Evolutionary conservation across 768 basidiomycete species (phyloP).

Genomic region (Podaxis sp.): DNA sequence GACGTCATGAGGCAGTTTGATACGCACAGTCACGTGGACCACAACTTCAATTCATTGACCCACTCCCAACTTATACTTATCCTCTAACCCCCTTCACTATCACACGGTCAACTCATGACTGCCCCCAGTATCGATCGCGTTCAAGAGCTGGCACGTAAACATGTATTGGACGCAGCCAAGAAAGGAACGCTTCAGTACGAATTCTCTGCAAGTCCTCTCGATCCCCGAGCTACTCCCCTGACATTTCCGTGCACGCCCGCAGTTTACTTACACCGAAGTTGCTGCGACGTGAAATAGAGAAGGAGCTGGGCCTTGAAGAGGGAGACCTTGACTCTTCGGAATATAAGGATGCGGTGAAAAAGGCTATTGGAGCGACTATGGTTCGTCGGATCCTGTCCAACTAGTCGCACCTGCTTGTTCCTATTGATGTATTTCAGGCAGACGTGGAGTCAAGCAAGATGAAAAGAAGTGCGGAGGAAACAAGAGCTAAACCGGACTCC

Average conservation of each 20-base stretch:
- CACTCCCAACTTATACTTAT: background rate
- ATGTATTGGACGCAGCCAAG: constrained; percentile 19
- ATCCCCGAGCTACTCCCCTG: background rate
- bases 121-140: background rate
- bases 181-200: constrained; percentile 27
- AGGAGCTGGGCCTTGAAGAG: constrained; percentile 35
- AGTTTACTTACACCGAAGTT: constrained; percentile 45
- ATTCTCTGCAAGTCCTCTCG: background rate
- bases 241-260: background rate
- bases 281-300: constrained; percentile 48
- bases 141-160: background rate
- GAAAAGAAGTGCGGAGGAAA: background rate
- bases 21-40: background rate
- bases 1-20: background rate
- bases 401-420: background rate
- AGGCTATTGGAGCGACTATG: constrained; percentile 32
- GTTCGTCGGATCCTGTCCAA: constrained; percentile 18
- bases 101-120: background rate
- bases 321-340: constrained; percentile 38
- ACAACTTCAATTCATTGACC: background rate
- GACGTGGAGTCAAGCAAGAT: constrained; percentile 4
- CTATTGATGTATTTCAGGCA: background rate
- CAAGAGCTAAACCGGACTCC: constrained; percentile 11
- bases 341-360: constrained; percentile 45
- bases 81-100: background rate